phyloP scores from a whole-genome alignment of 371 early-diverging fungal species.

The Fennellomyces sp. region DNA sequence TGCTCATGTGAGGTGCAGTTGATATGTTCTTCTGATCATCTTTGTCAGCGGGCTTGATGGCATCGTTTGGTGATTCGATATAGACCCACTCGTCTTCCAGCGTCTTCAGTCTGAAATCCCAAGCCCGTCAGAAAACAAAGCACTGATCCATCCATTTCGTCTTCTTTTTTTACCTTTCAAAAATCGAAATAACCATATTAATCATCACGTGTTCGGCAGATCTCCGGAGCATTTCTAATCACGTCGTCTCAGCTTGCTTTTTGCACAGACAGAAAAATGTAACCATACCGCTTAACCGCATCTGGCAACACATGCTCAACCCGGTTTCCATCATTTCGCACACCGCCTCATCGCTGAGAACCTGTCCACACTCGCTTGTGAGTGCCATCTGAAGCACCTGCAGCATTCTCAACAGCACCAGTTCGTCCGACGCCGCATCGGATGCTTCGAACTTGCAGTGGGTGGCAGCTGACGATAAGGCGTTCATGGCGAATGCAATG shows the following conservation, averaged over 20 bases:
- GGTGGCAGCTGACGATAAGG: constrained; percentile 80
- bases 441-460: constrained; percentile 96
- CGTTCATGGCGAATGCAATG: constrained; percentile 71
- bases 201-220: constrained; percentile 84
- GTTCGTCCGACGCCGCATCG: constrained; percentile 91
- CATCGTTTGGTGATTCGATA: constrained; percentile 30
- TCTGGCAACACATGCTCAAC: constrained; percentile 94
- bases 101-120: constrained; percentile 29
- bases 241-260: background rate
- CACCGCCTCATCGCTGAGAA: constrained; percentile 87
- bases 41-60: background rate
- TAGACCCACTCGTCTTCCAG: constrained; percentile 51
- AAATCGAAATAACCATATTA: constrained; percentile 73
- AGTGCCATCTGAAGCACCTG: constrained; percentile 76
- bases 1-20: constrained; percentile 42
- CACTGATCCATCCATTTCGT: background rate
- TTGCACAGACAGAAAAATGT: background rate
- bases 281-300: constrained; percentile 80
- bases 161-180: constrained; percentile 54
- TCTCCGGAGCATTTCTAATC: constrained; percentile 73
- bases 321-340: constrained; percentile 97
- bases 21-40: constrained; percentile 1
- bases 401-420: constrained; percentile 88
- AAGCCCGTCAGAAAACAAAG: background rate
- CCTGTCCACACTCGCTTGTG: constrained; percentile 67